Evolutionary conservation across 352 stramenopile genomes (phyloP).

Genomic region (Globisporangium iwayamae): DNA sequence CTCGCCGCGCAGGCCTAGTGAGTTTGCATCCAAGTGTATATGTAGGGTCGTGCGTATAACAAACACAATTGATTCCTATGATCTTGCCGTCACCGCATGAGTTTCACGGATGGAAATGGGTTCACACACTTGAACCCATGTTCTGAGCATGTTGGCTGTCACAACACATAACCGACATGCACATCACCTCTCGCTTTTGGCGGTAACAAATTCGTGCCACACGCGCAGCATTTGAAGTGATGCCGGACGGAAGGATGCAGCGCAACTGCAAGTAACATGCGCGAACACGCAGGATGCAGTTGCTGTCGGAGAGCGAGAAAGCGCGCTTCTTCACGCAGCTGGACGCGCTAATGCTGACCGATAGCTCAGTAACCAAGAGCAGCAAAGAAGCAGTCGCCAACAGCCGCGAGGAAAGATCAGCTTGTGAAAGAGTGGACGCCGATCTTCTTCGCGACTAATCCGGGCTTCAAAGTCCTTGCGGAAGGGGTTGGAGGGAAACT

Average conservation of each 20-base stretch:
- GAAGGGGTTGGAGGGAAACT: slow-evolving; percentile 29
- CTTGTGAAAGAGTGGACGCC: slow-evolving; percentile 52
- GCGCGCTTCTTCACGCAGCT: slow-evolving; percentile 41
- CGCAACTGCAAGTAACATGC: background rate
- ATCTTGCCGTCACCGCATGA: background rate
- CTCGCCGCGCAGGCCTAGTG: slow-evolving; percentile 15
- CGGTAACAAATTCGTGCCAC: too few relatives aligned
- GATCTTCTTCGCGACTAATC: slow-evolving; percentile 79
- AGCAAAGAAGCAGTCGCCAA: background rate
- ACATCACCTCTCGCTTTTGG: background rate
- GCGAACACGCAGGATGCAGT: slow-evolving; percentile 3
- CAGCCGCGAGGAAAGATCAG: slow-evolving; percentile 35
- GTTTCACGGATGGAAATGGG: background rate
- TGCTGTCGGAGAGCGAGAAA: slow-evolving; percentile 43
- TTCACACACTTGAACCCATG: background rate
- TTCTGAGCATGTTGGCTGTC: background rate
- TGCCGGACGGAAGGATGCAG: slow-evolving; percentile 14
- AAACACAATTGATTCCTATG: background rate
- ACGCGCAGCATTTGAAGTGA: too few relatives aligned
- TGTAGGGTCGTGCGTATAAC: background rate
- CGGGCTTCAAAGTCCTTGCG: slow-evolving; percentile 45
- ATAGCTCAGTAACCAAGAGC: background rate
- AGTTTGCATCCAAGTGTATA: background rate
- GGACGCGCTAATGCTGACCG: slow-evolving; percentile 28
- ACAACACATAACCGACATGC: background rate